Conservation (phyloP, 2,329 filamentous ascomycete genomes). For the Microascus cirrosus region DNA sequence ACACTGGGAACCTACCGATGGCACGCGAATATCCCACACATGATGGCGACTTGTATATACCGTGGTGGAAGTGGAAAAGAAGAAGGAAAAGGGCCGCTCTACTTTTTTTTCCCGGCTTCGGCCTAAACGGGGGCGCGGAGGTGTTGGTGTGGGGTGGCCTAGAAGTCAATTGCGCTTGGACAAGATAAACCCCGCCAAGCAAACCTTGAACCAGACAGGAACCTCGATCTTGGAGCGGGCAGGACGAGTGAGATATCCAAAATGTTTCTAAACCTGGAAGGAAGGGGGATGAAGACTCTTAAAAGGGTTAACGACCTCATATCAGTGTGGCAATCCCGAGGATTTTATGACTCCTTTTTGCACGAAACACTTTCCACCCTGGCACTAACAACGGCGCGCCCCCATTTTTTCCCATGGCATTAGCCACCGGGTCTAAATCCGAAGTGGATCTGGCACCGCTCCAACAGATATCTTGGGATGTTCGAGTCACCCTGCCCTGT, state of each 20-base stretch:
- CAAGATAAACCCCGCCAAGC: background rate
- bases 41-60: constrained; percentile 35
- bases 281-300: background rate
- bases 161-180: background rate
- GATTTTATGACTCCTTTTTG: constrained; percentile 2
- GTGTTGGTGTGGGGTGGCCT: background rate
- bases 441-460: background rate
- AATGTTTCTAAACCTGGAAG: background rate
- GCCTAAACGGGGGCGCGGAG: background rate
- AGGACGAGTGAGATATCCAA: background rate
- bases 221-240: background rate
- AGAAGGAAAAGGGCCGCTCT: background rate
- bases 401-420: background rate
- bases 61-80: background rate
- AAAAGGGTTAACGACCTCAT: background rate
- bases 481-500: constrained; percentile 2
- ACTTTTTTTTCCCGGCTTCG: background rate
- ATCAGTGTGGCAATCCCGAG: constrained; percentile 1
- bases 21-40: constrained; percentile 97
- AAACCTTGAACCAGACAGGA: background rate
- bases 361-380: background rate
- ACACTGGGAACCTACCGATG: constrained; percentile 49
- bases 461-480: background rate
- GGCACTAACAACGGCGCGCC: background rate
- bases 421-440: background rate